Evolutionary conservation across 2,329 filamentous ascomycete species (phyloP).

Genomic region (Clarireedia paspali): DNA sequence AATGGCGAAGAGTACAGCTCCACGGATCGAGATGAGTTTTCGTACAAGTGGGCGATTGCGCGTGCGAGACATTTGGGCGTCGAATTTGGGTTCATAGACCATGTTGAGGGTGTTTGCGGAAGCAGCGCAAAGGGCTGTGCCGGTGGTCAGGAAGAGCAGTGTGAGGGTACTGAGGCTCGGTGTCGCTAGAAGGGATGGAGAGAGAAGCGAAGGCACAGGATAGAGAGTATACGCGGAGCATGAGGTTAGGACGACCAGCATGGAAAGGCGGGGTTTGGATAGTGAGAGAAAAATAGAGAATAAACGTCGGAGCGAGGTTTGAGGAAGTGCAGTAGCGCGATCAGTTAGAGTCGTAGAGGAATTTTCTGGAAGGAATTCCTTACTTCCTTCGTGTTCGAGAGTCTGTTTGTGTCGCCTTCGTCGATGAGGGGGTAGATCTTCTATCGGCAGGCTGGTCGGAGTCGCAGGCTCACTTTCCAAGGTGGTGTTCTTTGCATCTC

Average conservation of each 20-base stretch:
- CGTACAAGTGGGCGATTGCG: constrained; percentile 84
- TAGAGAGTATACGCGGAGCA: constrained; percentile 91
- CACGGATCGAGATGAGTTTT: constrained; percentile 62
- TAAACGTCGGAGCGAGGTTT: constrained; percentile 52
- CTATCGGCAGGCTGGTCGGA: constrained; percentile 3
- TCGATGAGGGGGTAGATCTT: constrained; percentile 26
- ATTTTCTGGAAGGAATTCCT: constrained; percentile 35
- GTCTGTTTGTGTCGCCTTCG: constrained; percentile 24
- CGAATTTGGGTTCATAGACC: constrained; percentile 86
- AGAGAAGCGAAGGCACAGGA: constrained; percentile 80
- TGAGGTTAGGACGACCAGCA: constrained; percentile 83
- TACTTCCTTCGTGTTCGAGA: constrained; percentile 16
- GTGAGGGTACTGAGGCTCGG: constrained; percentile 87
- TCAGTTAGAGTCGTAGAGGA: constrained; percentile 49
- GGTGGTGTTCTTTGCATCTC: not conserved
- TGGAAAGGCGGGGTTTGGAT: constrained; percentile 88
- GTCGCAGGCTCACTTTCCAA: not conserved
- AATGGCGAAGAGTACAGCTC: constrained; percentile 73
- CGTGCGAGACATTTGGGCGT: constrained; percentile 90
- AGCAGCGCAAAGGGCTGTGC: constrained; percentile 82
- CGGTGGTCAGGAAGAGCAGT: constrained; percentile 81
- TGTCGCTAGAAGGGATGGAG: constrained; percentile 52
- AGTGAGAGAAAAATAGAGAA: constrained; percentile 80
- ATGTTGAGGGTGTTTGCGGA: constrained; percentile 95
- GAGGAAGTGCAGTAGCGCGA: constrained; percentile 42